Evolutionary conservation across 352 stramenopile species (phyloP), one percentile per base, ranked within the genome.

Genomic region (Globisporangium uncinulatum): DNA sequence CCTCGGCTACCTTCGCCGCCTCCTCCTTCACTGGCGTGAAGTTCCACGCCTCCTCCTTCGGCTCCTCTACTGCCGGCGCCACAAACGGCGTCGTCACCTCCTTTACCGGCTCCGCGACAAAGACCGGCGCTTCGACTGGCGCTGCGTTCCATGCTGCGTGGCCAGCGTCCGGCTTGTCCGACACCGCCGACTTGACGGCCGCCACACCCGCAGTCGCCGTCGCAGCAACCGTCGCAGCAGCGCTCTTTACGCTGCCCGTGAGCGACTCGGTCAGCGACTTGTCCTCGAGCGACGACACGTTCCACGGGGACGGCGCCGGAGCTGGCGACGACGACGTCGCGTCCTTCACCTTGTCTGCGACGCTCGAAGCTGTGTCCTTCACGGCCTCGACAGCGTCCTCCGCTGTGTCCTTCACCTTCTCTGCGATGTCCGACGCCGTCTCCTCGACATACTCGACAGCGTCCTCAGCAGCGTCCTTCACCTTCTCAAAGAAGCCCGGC

Each of bases 11-110:
- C 37, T 73, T 63, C 44, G 70, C 53, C 19, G 53, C 54, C 46
- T 66, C 54, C 24, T 74, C 51, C 43, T 76, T 61, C 31, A 68
- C 55, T 24, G 67, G 64, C 31, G 57, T 60, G 45, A 63, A 51
- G 32, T 71, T 79, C 67, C 67, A 79, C 13, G 67, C 44, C 29
- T 63, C 53, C 53, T 57, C 54, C 43, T 55, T 58, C 24, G 13
- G 59, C 56, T 63, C 61, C 43, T 70, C 54, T 42, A 50, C 52
- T 8, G 55, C 47, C 11, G 43, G 34, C 6, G 15, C 44, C 17
- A 41, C 43, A 21, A 61, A 51, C n/a, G 47, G 54, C 20, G 50
- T 37, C 46, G 63, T 55, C 5, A 67, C 56, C 39, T 60, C 54
- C 24, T 62, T 62, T 42, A 57, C 57, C 48, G 56, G 56, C 44